These are phyloP conservation scores for Paramyrothecium sp. DNA, from an alignment of 2,329 filamentous ascomycete species.

Conservation along the genomic window DNA sequence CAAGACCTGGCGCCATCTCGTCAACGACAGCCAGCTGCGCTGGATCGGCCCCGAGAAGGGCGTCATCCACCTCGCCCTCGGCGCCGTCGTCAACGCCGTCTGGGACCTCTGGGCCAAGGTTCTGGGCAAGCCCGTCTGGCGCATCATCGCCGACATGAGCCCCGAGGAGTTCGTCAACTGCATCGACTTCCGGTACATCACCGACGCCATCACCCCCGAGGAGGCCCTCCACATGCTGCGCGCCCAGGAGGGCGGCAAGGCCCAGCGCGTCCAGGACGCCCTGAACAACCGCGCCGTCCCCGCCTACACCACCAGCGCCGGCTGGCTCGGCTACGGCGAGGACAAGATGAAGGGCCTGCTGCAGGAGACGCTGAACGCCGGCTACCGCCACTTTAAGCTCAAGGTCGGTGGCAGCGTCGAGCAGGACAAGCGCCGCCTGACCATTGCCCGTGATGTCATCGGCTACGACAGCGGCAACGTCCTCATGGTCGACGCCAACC, in stretches of 20 bases:
- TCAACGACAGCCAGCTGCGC: conserved; percentile 83
- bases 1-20: conserved; percentile 86
- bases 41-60: conserved; percentile 96
- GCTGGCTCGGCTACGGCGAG: conserved; percentile 88
- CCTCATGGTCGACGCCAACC: conserved; percentile 92
- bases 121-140: conserved; percentile 85
- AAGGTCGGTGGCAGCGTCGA: conserved; percentile 78
- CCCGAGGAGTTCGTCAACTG: conserved; percentile 83
- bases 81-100: conserved; percentile 84
- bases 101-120: conserved; percentile 96
- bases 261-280: conserved; percentile 70
- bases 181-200: conserved; percentile 95
- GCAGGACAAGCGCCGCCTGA: conserved; percentile 67
- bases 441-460: conserved; percentile 75
- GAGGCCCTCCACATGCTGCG: conserved; percentile 74
- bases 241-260: conserved; percentile 65
- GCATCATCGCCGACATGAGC: conserved; percentile 84
- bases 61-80: conserved; percentile 88
- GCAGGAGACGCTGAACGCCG: conserved; percentile 70
- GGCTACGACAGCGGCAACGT: conserved; percentile 81
- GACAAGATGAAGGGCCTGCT: conserved; percentile 80
- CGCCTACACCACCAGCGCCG: conserved; percentile 86
- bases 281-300: conserved; percentile 74
- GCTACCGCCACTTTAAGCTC: conserved; percentile 86
- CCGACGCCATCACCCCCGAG: conserved; percentile 83